Evolutionary conservation across 1,139 yeast genomes (phyloP), one percentile per base, ranked within the genome.

Genomic region (Suhomyces choctaworum): DNA sequence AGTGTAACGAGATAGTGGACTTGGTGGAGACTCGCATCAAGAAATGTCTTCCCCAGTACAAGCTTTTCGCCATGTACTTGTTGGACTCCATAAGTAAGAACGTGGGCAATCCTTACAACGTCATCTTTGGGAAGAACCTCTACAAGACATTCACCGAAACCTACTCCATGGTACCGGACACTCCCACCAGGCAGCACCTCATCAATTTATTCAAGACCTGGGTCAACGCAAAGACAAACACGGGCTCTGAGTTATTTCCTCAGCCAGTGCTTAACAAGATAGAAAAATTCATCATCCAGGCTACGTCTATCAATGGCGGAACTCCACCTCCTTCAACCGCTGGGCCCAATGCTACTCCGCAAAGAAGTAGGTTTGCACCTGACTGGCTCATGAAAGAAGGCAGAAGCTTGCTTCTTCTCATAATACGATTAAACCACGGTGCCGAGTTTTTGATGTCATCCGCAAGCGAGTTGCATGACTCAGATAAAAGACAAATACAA

Each of bases 81-180:
- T 46, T 70, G 49, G 76, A 70, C 49, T 63, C 70, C 25, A 66
- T 70, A 15, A 58, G 67, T 46, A 70, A 70, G 46, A 67, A 61
- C 48, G 56, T 69, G 27, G 74, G 75, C 10, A 66, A 63, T 39
- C 76, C 76, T 4, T 70, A 68, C 48, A 67, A 66, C 43, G 44
- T 65, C 26, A 46, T 68, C 29, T 67, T 70, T 46, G 62, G 66
- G 22, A 44, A 52, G 21, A 58, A 60, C 37, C 46, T 70, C 31
- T 66, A 57, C 50, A 54, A 55, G 35, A 49, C 58, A 21, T 70
- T 66, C 50, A 60, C 69, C 7, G 69, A 64, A 28, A 58, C 70
- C 2, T 70, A 68, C 45, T 49, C 63, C 28, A 54, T 65, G 26
- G 72, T 68, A 12, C 59, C 68, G 16, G 73, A 68, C 42, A 62